These are phyloP conservation scores for Hypomyces perniciosus DNA, from an alignment of 2,329 filamentous ascomycete species.

Conservation along the genomic window DNA sequence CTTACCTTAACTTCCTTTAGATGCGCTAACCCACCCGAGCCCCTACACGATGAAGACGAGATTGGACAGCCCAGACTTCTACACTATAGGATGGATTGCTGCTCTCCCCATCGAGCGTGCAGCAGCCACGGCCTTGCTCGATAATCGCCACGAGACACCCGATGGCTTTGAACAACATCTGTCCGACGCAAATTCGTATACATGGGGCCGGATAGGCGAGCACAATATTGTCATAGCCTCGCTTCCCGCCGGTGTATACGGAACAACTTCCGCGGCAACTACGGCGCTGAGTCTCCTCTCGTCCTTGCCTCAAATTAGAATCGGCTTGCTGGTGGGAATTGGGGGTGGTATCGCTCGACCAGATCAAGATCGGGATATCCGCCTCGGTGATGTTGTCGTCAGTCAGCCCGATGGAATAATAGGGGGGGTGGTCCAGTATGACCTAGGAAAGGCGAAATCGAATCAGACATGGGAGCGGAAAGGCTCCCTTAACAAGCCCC, in stretches of 20 bases:
- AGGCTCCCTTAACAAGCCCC: slow-evolving; percentile 12
- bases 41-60: too few relatives aligned
- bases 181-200: slow-evolving; percentile 22
- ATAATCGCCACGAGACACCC: slow-evolving; percentile 16
- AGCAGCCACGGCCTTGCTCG: slow-evolving; percentile 21
- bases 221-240: slow-evolving; percentile 24
- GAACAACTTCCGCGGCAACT: slow-evolving; percentile 13
- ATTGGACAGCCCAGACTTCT: too few relatives aligned
- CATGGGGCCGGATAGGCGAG: slow-evolving; percentile 19
- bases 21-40: too few relatives aligned
- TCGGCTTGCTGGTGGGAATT: slow-evolving; percentile 27
- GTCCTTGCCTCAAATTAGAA: slow-evolving; percentile 15
- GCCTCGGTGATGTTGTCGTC: slow-evolving; percentile 23
- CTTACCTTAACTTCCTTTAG: too few relatives aligned
- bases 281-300: slow-evolving; percentile 12
- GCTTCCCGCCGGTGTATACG: slow-evolving; percentile 17
- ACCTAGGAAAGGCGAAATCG: slow-evolving; percentile 14
- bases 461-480: slow-evolving; percentile 3
- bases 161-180: slow-evolving; percentile 8
- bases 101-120: slow-evolving; percentile 20
- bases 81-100: slow-evolving; percentile 23
- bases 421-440: slow-evolving; percentile 20
- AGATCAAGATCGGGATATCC: slow-evolving; percentile 16
- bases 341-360: slow-evolving; percentile 33
- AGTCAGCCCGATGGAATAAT: slow-evolving; percentile 15